phyloP scores from a whole-genome alignment of 2,329 filamentous ascomycete species.

The Beauveria sp. region DNA sequence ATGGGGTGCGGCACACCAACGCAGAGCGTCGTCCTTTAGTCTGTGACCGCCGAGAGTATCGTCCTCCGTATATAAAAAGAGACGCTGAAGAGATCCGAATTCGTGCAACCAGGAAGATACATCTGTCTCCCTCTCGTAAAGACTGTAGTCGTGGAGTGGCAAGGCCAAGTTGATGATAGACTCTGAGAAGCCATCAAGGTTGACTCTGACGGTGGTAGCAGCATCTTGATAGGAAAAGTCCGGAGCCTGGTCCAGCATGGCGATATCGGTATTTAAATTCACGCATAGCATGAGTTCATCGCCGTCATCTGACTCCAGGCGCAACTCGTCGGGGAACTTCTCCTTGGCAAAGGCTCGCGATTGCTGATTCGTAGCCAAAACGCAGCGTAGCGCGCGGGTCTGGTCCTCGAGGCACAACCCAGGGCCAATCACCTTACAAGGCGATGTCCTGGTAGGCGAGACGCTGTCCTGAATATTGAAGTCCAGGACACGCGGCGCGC shows the following conservation, averaged over 20 bases:
- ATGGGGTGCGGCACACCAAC: conserved; percentile 26
- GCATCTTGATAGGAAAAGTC: not conserved
- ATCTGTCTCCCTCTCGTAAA: not conserved
- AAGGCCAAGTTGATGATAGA: conserved; percentile 24
- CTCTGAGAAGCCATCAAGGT: conserved; percentile 22
- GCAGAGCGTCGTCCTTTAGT: conserved; percentile 14
- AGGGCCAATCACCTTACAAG: conserved; percentile 16
- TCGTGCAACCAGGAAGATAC: not conserved
- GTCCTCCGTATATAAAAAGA: conserved; percentile 19
- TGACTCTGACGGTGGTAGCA: conserved; percentile 10
- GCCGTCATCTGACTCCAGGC: conserved; percentile 18
- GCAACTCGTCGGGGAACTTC: conserved; percentile 25
- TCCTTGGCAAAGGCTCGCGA: conserved; percentile 26
- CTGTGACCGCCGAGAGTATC: not conserved
- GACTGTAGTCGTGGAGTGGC: not conserved
- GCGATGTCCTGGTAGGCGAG: not conserved
- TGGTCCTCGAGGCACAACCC: conserved; percentile 19
- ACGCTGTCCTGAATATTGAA: conserved; percentile 17
- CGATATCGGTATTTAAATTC: conserved; percentile 24
- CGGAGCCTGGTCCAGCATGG: conserved; percentile 16
- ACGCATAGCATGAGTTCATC: conserved; percentile 22
- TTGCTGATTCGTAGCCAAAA: conserved; percentile 28
- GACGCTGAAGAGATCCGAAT: conserved; percentile 16
- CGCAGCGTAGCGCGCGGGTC: conserved; percentile 21
- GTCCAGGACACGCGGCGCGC: conserved; percentile 22